These are phyloP conservation scores for Talaromyces sp. DNA, from an alignment of 2,329 filamentous ascomycete genomes.

Conservation along the genomic window DNA sequence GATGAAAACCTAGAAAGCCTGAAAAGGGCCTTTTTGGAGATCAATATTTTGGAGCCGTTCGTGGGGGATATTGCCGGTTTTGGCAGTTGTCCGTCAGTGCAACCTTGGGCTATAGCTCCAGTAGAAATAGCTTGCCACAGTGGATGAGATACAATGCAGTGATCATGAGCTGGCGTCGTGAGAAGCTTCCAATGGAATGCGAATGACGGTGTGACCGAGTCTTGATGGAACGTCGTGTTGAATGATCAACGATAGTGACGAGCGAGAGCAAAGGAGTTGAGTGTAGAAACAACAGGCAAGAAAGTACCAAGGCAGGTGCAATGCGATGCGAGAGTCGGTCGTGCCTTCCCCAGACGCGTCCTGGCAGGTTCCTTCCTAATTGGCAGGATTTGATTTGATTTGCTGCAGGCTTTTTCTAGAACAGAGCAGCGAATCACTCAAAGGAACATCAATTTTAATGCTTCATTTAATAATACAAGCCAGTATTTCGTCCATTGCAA, in stretches of 20 bases:
- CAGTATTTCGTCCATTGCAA: neutral
- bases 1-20: neutral
- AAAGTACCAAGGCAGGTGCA: neutral
- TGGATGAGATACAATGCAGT: neutral
- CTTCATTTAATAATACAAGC: neutral
- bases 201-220: neutral
- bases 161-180: neutral
- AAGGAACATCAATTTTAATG: neutral
- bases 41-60: neutral
- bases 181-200: neutral
- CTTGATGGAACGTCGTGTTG: neutral
- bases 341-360: neutral
- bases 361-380: neutral
- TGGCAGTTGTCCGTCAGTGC: neutral
- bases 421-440: neutral
- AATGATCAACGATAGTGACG: neutral
- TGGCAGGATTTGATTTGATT: neutral
- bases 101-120: neutral
- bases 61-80: neutral
- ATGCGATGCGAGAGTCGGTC: neutral
- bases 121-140: neutral
- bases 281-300: neutral
- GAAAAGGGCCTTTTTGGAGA: neutral
- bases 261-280: neutral
- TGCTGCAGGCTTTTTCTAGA: too few relatives aligned